Base-by-base conservation (phyloP, 208 protist species). In the Plasmodiophora brassicae region DNA sequence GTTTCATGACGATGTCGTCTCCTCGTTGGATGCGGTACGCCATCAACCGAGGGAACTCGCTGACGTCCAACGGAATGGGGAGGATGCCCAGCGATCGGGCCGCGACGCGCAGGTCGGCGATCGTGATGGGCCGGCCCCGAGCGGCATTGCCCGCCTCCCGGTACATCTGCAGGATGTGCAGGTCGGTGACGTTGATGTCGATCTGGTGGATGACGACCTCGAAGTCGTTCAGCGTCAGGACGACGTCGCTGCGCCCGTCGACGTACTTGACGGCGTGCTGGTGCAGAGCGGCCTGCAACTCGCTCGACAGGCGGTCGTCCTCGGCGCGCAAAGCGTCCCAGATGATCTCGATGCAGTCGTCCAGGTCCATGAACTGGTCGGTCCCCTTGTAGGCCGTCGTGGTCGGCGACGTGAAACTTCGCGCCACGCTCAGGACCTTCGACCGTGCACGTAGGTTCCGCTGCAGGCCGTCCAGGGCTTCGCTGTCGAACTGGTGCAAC, bases 281-380 rank as follows among this genome's bases (percentile, higher is more conserved):
- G 25, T 57, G 20, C 14, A 57, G 25, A 14, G 65, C 5, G 14
- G 32, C 65, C 5, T n/a, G 20, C n/a, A 78, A 38, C n/a, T 5
- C 10, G 5, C 32, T 78, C 20, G 5, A 44, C n/a, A 78, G 65
- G 41, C 65, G 65, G 20, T 5, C 14, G 41, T 78, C 65, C 41
- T 78, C 65, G 20, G 32, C 5, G 14, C 65, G 65, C 20, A 78
- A 78, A 5, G 20, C 32, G 5, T 78, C 65, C 65, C 65, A 78
- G 65, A 78, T 78, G 20, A 32, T 32, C n/a, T 78, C 65, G 32
- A 78, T n/a, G 41, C 65, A 78, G n/a, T 78, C 65, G n/a, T 78
- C 65, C 10, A 78, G 65, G n/a, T 78, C 65, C 65, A 78, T 78
- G 41, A 38, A 78, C 41, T 32, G 5, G 20, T 78, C 65, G 65